Conservation (phyloP, 495 filamentous ascomycete species). For the Cairneyella variabilis region DNA sequence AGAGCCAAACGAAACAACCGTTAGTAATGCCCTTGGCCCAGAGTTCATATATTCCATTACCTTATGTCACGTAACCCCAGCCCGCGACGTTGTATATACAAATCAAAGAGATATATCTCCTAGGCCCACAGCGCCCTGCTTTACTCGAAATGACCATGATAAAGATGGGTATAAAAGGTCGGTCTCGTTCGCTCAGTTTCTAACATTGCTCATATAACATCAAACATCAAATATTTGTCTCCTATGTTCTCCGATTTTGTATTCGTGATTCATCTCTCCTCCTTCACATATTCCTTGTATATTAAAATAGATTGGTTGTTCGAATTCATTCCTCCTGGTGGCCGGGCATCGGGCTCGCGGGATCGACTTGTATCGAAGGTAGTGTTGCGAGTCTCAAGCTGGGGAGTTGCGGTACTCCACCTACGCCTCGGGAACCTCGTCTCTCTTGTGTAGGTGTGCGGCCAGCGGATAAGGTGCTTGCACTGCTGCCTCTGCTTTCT, state of each 20-base stretch:
- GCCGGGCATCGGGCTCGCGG: slow-evolving; percentile 26
- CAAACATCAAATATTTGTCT: too few species aligned
- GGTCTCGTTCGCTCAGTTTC: background rate
- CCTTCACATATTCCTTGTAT: background rate
- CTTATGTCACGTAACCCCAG: too few species aligned
- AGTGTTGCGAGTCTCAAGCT: slow-evolving; percentile 39
- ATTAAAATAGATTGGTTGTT: background rate
- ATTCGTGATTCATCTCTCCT: background rate
- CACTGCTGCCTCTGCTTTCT: slow-evolving; percentile 8
- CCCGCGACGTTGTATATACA: too few species aligned
- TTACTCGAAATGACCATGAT: background rate
- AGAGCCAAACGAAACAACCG: too few species aligned
- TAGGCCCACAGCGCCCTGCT: background rate
- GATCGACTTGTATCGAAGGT: slow-evolving; percentile 50
- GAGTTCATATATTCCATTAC: too few species aligned
- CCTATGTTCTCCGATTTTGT: slow-evolving; percentile 1
- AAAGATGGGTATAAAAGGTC: too few species aligned
- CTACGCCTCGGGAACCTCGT: slow-evolving; percentile 30
- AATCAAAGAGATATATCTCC: background rate
- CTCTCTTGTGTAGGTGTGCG: background rate
- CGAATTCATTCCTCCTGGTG: background rate
- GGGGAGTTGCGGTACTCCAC: slow-evolving; percentile 36
- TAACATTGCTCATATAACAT: too few species aligned
- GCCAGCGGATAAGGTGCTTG: background rate
- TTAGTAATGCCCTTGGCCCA: too few species aligned